These are phyloP conservation scores for Pythium periplocum DNA, from an alignment of 352 stramenopile genomes.

Conservation along the genomic window DNA sequence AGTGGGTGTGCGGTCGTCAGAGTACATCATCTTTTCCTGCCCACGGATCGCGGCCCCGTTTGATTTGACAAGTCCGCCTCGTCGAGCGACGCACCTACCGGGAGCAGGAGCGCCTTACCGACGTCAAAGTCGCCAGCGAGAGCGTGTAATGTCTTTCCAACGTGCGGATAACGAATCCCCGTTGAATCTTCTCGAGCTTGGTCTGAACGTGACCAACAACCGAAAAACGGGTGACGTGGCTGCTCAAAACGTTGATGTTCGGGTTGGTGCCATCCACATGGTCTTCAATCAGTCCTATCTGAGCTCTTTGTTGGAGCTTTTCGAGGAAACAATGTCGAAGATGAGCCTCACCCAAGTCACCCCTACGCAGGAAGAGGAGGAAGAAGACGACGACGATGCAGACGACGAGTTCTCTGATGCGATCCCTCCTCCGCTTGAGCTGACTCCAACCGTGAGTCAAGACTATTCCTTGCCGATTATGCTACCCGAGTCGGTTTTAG, in stretches of 20 bases:
- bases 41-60: conserved; percentile 64
- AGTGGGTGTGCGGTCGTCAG: conserved; percentile 45
- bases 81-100: conserved; percentile 28
- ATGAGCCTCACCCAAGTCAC: conserved; percentile 25
- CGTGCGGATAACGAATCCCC: conserved; percentile 18
- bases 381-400: conserved; percentile 16
- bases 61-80: conserved; percentile 44
- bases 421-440: conserved; percentile 44
- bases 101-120: conserved; percentile 22
- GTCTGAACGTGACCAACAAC: conserved; percentile 51
- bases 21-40: conserved; percentile 79
- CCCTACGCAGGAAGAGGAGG: conserved; percentile 1
- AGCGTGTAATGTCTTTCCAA: conserved; percentile 68
- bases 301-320: conserved; percentile 65
- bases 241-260: conserved; percentile 55
- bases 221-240: conserved; percentile 48
- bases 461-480: conserved; percentile 70
- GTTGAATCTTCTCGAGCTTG: conserved; percentile 61
- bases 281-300: conserved; percentile 85
- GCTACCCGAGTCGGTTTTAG: conserved; percentile 74
- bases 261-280: conserved; percentile 71
- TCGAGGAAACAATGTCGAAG: conserved; percentile 63
- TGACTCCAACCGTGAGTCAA: conserved; percentile 52
- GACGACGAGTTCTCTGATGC: conserved; percentile 27
- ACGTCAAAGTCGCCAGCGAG: conserved; percentile 34